Evolutionary conservation across 2,329 filamentous ascomycete species (phyloP), one percentile per base, ranked within the genome.

Genomic region (Xylaria sp.): DNA sequence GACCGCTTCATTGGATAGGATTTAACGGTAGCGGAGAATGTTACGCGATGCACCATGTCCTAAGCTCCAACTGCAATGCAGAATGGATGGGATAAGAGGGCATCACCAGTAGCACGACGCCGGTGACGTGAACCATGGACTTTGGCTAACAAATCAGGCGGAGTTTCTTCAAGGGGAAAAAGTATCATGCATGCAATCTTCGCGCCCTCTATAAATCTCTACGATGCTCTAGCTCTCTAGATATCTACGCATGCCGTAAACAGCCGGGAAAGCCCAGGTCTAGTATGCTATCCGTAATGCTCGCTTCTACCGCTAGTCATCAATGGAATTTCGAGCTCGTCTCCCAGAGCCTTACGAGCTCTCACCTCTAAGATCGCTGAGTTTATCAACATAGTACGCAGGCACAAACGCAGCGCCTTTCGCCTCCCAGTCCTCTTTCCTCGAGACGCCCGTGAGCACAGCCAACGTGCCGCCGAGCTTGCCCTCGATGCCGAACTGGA

Each of bases 401-500:
- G 96, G 96, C 61, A 93, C 88, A 0, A 92, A 89, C 50, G 86
- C 80, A 8, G 90, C 89, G 34, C 87, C 89, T 64, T 89, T 85
- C 21, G 88, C 90, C 74, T 94, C 85, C 83, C 94, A 93, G 67
- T 98, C 92, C 63, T 92, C 91, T 81, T 95, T 93, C 81, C 92
- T 92, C 75, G 88, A 90, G 17, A 99, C 95, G 17, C 96, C 96
- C 0, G 94, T 98, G 79, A 97, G 83, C 4, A 99, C 96, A 47
- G 92, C 93, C 73, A 99, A 81, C 0, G 96, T 98, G 0, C 96
- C 96, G 19, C 96, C 96, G 32, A 99, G 85, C 72, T 92, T 91
- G 0, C 95, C 95, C 78, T 98, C 91, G 71, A 98, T 87, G 3
- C 96, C 96, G 79, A 99, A 99, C 79, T 92, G 90, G 78, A 99